phyloP scores from a whole-genome alignment of 2,329 filamentous ascomycete species.

The Xylaria sp. region DNA sequence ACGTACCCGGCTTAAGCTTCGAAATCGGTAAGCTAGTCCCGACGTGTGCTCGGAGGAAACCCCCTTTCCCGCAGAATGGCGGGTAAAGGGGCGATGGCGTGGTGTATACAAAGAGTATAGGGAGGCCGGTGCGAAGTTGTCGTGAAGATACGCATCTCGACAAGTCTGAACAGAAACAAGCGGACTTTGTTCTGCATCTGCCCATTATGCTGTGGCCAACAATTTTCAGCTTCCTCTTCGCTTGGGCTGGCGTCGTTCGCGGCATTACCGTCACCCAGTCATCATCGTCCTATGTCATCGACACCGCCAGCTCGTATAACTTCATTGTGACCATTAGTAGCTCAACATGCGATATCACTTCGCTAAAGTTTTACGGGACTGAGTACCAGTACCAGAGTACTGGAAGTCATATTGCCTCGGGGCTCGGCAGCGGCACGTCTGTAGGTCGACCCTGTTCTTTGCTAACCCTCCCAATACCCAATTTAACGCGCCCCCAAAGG shows the following conservation, averaged over 20 bases:
- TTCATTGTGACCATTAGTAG: slow-evolving; percentile 46
- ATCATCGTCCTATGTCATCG: slow-evolving; percentile 43
- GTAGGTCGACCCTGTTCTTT: slow-evolving; percentile 52
- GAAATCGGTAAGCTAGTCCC: slow-evolving; percentile 27
- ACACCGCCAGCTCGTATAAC: slow-evolving; percentile 46
- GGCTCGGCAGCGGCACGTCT: slow-evolving; percentile 56
- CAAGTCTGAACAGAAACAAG: slow-evolving; percentile 11
- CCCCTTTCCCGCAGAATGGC: slow-evolving; percentile 16
- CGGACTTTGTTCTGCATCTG: slow-evolving; percentile 22
- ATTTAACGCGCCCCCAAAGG: slow-evolving; percentile 53
- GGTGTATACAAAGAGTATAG: slow-evolving; percentile 32
- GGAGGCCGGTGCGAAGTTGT: slow-evolving; percentile 4
- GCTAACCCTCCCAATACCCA: slow-evolving; percentile 40
- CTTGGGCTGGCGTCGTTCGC: slow-evolving; percentile 41
- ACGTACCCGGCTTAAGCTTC: slow-evolving; percentile 9
- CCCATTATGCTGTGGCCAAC: slow-evolving; percentile 39
- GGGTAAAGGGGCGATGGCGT: slow-evolving; percentile 13
- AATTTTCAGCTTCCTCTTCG: slow-evolving; percentile 38
- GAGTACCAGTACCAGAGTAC: slow-evolving; percentile 62
- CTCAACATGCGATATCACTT: slow-evolving; percentile 65
- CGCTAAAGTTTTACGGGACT: slow-evolving; percentile 60
- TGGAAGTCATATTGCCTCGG: slow-evolving; percentile 64
- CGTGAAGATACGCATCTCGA: slow-evolving; percentile 22
- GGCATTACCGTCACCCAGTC: slow-evolving; percentile 46
- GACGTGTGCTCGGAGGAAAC: slow-evolving; percentile 33